Evolutionary conservation across 1,139 yeast genomes (phyloP).

Genomic region (Chernovozyma sophiae-reginae): DNA sequence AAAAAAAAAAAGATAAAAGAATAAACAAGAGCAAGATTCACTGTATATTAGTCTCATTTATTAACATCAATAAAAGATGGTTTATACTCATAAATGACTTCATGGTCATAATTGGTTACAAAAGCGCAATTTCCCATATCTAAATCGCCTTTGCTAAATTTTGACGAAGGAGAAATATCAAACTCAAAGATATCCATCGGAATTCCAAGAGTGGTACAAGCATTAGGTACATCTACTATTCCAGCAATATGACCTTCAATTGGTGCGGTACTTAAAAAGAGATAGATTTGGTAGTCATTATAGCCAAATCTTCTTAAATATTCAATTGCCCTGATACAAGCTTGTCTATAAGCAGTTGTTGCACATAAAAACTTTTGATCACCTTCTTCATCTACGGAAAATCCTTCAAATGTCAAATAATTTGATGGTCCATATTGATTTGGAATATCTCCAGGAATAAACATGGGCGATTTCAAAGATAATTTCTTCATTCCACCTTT

Average conservation of each 20-base stretch:
- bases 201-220: conserved; percentile 46
- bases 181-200: conserved; percentile 51
- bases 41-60: not conserved
- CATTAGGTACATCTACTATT: conserved; percentile 49
- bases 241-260: conserved; percentile 50
- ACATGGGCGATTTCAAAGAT: conserved; percentile 42
- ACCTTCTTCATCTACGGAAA: conserved; percentile 45
- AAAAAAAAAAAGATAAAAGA: too few species aligned
- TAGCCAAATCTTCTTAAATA: conserved; percentile 46
- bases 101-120: conserved; percentile 16
- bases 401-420: conserved; percentile 49
- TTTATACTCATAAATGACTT: conserved; percentile 9
- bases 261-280: conserved; percentile 44
- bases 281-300: conserved; percentile 46
- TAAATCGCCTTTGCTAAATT: conserved; percentile 10
- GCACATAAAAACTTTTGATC: conserved; percentile 42
- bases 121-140: conserved; percentile 39
- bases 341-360: conserved; percentile 47
- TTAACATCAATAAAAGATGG: not conserved
- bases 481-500: conserved; percentile 38
- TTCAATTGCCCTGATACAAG: conserved; percentile 46
- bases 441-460: conserved; percentile 45
- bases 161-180: conserved; percentile 40
- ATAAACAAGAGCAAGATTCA: too few species aligned
- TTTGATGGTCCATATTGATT: conserved; percentile 44